Evolutionary conservation across 495 filamentous ascomycete species (phyloP), one percentile per base, ranked within the genome.

Genomic region (Podospora fimiseda): DNA sequence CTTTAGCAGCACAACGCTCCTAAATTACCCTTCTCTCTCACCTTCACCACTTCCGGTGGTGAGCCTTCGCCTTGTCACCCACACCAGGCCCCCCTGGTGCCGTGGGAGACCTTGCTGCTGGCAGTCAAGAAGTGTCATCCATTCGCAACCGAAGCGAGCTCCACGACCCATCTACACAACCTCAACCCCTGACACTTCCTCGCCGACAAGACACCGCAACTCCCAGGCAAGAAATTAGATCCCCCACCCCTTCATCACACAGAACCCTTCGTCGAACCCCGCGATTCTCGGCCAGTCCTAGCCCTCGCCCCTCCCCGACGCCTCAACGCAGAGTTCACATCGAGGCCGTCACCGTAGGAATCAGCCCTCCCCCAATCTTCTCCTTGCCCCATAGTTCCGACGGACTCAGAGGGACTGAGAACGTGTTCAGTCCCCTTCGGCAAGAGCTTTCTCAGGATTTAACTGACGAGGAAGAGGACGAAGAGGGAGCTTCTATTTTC

Each of bases 231-330:
- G 62, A 61, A 56, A 60, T 62, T 18, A 58, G 64, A 60, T 60
- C 61, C 14, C 60, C 62, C 39, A 73, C 74, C 19, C 64, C 72
- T 43, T 68, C 71, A 45, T 73, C 74, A 36, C 61, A 61, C 18
- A 66, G 61, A 46, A 65, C 60, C 23, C 68, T 77, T 48, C 74
- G 74, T 49, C 74, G 74, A 38, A 76, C 74, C 9, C 70, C 74
- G 14, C 67, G 67, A 43, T 76, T 77, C 59, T 68, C 64, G 19
- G 60, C 64, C 36, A 71, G 58, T 36, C 72, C 73, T n/a, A 71
- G 68, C 40, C 70, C 72, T 6, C 64, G 60, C 9, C 66, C 60
- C 9, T 58, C 64, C 38, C 62, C 59, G 19, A 41, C 27, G 11
- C 11, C 53, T 37, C 55, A 41, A 53, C 68, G 68, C 46, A 61